Evolutionary conservation across 2,329 filamentous ascomycete species (phyloP), one percentile per base, ranked within the genome.

Genomic region (Botrytis squamosa): DNA sequence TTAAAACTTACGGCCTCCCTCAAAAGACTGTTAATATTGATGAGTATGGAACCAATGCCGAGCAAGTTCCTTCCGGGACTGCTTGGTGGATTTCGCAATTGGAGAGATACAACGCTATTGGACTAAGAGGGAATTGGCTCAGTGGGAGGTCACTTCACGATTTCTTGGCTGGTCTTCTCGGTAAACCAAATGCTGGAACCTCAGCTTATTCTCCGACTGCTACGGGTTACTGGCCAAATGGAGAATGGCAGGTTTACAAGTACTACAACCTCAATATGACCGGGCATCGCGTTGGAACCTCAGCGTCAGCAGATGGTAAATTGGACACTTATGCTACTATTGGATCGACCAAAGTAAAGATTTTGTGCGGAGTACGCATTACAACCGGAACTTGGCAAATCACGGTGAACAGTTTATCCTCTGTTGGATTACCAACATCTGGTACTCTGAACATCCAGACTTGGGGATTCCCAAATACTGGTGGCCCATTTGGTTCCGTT

Each of bases 251-350:
- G 70, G 81, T 86, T 16, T 86, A 86, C 77, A 83, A 84, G 71
- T 86, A 85, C 78, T 86, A 86, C 77, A 80, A 82, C 63, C 76
- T 79, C 4, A 83, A 83, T 62, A 85, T 86, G 84, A 83, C 82
- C 0, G 85, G 85, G 5, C 69, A 80, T 22, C 81, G 84, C 25
- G 80, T 83, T 8, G 80, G 79, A 0, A 84, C 83, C 3, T 78
- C 79, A 0, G 80, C 79, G 0, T 82, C 83, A 0, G 74, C 71
- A 5, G 77, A 79, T 55, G 20, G 20, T 6, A 44, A 71, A 20
- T 40, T 77, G 25, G 77, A 80, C 65, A 75, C 74, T 1, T 80
- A 77, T 52, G 77, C 77, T 18, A 78, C 76, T 0, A 71, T 77
- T 33, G 77, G 76, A 12, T 55, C 36, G n/a, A 74, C 75, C 36